Evolutionary conservation across 306 rosid genomes (phyloP), one percentile per base, ranked within the genome.

Genomic region (Abrus precatorius): DNA sequence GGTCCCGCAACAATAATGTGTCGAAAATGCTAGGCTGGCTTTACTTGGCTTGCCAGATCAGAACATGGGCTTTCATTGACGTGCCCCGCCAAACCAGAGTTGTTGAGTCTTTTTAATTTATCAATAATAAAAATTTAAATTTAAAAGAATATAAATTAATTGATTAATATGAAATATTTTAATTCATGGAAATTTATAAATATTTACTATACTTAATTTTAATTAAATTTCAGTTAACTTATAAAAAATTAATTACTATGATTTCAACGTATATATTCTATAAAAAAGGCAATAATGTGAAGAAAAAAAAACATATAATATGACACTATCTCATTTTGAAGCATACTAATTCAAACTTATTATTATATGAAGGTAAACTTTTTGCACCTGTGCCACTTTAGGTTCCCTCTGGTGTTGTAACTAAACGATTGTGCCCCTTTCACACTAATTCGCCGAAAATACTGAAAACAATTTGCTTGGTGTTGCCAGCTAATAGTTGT

Each of bases 11-110:
- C 68, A 52, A 38, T 61, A 69, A 55, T 48, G 70, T 2, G 76
- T 55, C 33, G 45, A 74, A 72, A 62, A 74, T 74, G 67, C 84
- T 28, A 68, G 73, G 80, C 77, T 84, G 82, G 84, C 77, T 2
- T 80, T 55, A 34, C 45, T 36, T 3, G 57, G 80, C 32, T 79
- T 71, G 65, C 85, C 75, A 74, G 80, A 66, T 52, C 75, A 57
- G 78, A 80, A 66, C 81, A 66, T 65, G 74, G 11, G 33, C 43
- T 3, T 56, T 50, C 74, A 64, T 12, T 38, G 7, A 33, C 65
- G 45, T 28, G 32, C 9, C 66, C 82, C 74, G 53, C 66, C 65
- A 38, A 52, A 36, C 7, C 27, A 7, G 12, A 12, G 20, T 53
- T 52, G 0, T 36, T 3, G 0, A 9, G 7, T 65, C 44, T 52